A percentile compares a stretch with the other conserved stretches of the same genome.
These are phyloP conservation scores for Dipodascus geniculatus DNA, from an alignment of 805 yeast genomes.

Conservation along the genomic window DNA sequence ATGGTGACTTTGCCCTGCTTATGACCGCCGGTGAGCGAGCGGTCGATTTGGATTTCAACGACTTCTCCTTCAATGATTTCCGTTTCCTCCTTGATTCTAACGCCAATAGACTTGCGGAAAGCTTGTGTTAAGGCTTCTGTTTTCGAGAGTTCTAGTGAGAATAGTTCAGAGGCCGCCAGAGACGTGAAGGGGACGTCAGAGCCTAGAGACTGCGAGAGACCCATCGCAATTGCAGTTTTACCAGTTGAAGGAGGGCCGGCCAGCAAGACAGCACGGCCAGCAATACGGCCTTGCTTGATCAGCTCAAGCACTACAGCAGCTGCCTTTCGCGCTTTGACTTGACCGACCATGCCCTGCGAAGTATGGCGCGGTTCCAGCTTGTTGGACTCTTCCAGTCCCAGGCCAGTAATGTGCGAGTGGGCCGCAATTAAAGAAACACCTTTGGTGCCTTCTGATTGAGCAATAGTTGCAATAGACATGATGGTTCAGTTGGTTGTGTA, in stretches of 20 bases:
- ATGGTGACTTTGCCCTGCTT: conserved; percentile 96
- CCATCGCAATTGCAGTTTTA: conserved; percentile 97
- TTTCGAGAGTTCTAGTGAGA: conserved; percentile 81
- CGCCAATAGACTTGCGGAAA: conserved; percentile 90
- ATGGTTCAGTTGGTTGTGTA: conserved; percentile 1
- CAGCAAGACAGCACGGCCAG: conserved; percentile 88
- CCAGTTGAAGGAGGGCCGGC: conserved; percentile 99
- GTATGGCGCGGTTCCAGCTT: conserved; percentile 70
- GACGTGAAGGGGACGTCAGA: conserved; percentile 88
- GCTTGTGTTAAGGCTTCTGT: conserved; percentile 96
- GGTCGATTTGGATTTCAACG: conserved; percentile 88
- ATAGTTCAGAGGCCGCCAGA: conserved; percentile 88
- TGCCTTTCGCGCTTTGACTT: conserved; percentile 85
- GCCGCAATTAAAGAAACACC: conserved; percentile 83
- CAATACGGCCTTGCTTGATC: conserved; percentile 89
- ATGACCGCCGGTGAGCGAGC: conserved; percentile 93
- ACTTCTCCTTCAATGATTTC: conserved; percentile 98
- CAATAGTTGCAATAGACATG: conserved; percentile 29
- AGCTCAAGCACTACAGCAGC: conserved; percentile 89
- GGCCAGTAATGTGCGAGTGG: conserved; percentile 94
- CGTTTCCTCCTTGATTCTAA: conserved; percentile 90
- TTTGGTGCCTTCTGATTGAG: conserved; percentile 37
- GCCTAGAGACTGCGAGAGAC: conserved; percentile 41
- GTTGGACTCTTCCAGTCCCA: conserved; percentile 75
- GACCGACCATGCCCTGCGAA: conserved; percentile 96